A percentile compares a stretch with the other conserved stretches of the same genome.
Conservation (phyloP, 331 rosid species). For the Quercus phellos region DNA sequence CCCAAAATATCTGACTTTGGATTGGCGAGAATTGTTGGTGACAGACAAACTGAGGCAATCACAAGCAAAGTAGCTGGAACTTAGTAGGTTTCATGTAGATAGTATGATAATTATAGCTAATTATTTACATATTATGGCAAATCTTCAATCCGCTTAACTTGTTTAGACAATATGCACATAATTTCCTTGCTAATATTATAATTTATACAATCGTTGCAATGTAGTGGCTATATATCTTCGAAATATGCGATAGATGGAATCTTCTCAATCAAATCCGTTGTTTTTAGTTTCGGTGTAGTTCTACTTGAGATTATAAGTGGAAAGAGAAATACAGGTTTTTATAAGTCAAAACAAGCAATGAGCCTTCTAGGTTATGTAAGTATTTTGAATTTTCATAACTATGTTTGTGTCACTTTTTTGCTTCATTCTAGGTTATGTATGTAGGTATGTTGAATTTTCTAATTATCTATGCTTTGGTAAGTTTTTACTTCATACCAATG, state of each 20-base stretch:
- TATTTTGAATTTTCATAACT: no score
- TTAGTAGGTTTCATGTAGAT: constrained; percentile 29
- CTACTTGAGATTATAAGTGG: constrained; percentile 57
- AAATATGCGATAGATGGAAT: no score
- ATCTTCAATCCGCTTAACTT: no score
- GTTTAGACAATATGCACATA: constrained; percentile 8
- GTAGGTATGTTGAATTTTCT: constrained; percentile 1
- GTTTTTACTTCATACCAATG: no score
- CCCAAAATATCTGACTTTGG: constrained; percentile 11
- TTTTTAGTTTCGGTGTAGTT: constrained; percentile 58
- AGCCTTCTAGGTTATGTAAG: constrained; percentile 24
- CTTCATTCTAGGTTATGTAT: no score
- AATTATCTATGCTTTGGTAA: constrained; percentile 47
- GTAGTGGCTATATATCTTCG: neutral
- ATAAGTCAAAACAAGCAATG: constrained; percentile 19
- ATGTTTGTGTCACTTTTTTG: no score
- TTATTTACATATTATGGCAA: no score
- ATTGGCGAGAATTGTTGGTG: constrained; percentile 51
- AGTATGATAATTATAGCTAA: no score
- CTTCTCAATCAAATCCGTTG: constrained; percentile 12
- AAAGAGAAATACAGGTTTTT: constrained; percentile 47
- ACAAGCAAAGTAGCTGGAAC: constrained; percentile 50
- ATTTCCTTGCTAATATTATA: constrained; percentile 11
- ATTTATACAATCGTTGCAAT: neutral
- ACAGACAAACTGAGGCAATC: constrained; percentile 37